Evolutionary conservation across 306 rosid genomes (phyloP), one percentile per base, ranked within the genome.

Genomic region (Pachyrhizus erosus): DNA sequence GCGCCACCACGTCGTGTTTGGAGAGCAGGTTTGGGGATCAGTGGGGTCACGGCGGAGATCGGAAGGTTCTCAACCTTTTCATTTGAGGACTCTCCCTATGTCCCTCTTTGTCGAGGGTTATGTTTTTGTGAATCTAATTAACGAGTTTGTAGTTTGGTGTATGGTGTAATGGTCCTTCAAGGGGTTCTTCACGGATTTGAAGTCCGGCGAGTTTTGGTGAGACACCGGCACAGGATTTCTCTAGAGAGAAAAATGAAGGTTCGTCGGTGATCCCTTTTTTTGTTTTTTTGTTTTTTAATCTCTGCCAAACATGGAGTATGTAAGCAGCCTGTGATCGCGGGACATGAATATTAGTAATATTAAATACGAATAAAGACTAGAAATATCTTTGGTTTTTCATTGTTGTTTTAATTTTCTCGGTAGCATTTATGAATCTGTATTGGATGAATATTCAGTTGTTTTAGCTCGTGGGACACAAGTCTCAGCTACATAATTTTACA

Each of bases 51-150:
- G 88, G 84, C 46, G 87, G 89, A 20, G 89, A 91, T 23, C 77
- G 82, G 89, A 96, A 89, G 83, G 91, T 96, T 83, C 93, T 96
- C 82, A 93, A 87, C 86, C 89, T 96, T 80, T 96, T 96, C 90
- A 77, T 65, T 27, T 95, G 91, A 92, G 86, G 5, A 73, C 80
- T 73, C 23, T 76, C 27, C 17, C 33, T 18, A 6, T 27, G 0
- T 12, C 18, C 24, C 46, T 17, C 9, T 12, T 11, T 69, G n/a
- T n/a, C n/a, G 42, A 33, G 67, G 39, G 42, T 84, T 48, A 75
- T 15, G 77, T 55, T 82, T 69, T 61, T 9, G 85, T 83, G 91
- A 89, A 87, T 62, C 68, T 77, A 79, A 57, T 49, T 66, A 24
- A 29, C 26, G 48, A 80, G 87, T 70, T 3, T 52, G 3, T 31